Conservation (phyloP, 75 land plant genomes). For the Ceratopteris richardii region DNA sequence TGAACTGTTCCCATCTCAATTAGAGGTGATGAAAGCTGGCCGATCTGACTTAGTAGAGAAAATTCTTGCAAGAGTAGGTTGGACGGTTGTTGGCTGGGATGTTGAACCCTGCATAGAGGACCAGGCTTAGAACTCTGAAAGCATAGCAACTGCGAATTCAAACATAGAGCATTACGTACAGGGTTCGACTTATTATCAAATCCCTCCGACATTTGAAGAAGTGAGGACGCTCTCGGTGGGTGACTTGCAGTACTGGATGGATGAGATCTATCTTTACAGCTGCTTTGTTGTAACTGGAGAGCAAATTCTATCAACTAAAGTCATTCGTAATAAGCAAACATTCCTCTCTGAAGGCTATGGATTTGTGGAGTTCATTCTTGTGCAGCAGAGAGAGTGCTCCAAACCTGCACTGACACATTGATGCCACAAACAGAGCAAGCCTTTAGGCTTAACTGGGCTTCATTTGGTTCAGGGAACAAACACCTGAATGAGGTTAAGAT, state of each 20-base stretch:
- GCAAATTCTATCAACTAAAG: constrained; percentile 52
- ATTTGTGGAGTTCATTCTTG: constrained; percentile 74
- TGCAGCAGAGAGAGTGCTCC: constrained; percentile 71
- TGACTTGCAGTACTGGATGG: constrained; percentile 90
- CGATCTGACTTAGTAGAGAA: constrained; percentile 47
- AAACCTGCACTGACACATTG: constrained; percentile 62
- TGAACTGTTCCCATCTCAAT: constrained; percentile 43
- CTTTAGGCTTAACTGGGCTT: constrained; percentile 89
- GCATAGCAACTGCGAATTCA: too few relatives aligned
- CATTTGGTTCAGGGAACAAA: constrained; percentile 68
- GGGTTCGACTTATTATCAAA: constrained; percentile 17
- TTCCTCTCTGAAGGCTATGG: constrained; percentile 85
- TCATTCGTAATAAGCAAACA: constrained; percentile 86
- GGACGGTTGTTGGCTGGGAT: constrained; percentile 68
- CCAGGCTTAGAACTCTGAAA: too few relatives aligned
- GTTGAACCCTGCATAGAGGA: too few relatives aligned
- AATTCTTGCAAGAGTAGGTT: constrained; percentile 39
- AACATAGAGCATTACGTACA: constrained; percentile 8
- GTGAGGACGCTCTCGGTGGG: constrained; percentile 81
- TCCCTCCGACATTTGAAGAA: constrained; percentile 43
- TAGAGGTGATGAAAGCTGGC: constrained; percentile 52
- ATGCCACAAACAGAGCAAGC: constrained; percentile 74
- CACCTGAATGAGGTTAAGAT: constrained; percentile 55
- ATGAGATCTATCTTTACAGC: constrained; percentile 53
- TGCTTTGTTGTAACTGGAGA: constrained; percentile 62